phyloP scores from a whole-genome alignment of 306 rosid genomes.

The Pyrus communis region DNA sequence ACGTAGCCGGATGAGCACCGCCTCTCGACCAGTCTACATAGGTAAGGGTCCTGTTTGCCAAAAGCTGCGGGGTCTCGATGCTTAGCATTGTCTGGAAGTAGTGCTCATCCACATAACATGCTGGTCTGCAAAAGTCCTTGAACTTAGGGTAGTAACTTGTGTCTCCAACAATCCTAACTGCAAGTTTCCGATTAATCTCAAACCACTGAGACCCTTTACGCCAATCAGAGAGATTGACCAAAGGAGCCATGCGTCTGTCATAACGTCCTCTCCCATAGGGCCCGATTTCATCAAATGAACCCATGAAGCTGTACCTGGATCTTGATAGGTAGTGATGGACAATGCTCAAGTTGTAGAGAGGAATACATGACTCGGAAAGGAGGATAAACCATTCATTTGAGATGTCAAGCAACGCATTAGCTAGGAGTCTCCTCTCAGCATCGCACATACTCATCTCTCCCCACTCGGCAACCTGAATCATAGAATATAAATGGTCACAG shows the following conservation, averaged over 20 bases:
- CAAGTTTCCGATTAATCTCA: slow-evolving; percentile 71
- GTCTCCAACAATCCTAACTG: slow-evolving; percentile 60
- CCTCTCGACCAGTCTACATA: slow-evolving; percentile 98
- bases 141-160: slow-evolving; percentile 60
- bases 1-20: slow-evolving; percentile 99
- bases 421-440: slow-evolving; percentile 90
- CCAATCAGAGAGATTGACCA: slow-evolving; percentile 79
- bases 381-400: slow-evolving; percentile 95
- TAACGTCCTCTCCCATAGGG: slow-evolving; percentile 98
- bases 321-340: slow-evolving; percentile 61
- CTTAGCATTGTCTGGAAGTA: slow-evolving; percentile 90
- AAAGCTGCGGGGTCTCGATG: slow-evolving; percentile 57
- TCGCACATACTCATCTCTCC: slow-evolving; percentile 98
- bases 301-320: slow-evolving; percentile 83
- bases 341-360: slow-evolving; percentile 76
- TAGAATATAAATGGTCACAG: background rate
- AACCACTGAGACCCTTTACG: slow-evolving; percentile 98
- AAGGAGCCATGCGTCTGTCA: slow-evolving; percentile 63
- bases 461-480: slow-evolving; percentile 78
- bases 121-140: slow-evolving; percentile 64
- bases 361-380: slow-evolving; percentile 89
- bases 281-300: slow-evolving; percentile 74
- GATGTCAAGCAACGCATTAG: slow-evolving; percentile 89
- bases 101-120: slow-evolving; percentile 96
- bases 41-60: slow-evolving; percentile 85